A percentile compares a stretch with the other conserved stretches of the same genome.
Evolutionary conservation across 306 rosid species (phyloP).

Genomic region (Begonia peltatifolia): DNA sequence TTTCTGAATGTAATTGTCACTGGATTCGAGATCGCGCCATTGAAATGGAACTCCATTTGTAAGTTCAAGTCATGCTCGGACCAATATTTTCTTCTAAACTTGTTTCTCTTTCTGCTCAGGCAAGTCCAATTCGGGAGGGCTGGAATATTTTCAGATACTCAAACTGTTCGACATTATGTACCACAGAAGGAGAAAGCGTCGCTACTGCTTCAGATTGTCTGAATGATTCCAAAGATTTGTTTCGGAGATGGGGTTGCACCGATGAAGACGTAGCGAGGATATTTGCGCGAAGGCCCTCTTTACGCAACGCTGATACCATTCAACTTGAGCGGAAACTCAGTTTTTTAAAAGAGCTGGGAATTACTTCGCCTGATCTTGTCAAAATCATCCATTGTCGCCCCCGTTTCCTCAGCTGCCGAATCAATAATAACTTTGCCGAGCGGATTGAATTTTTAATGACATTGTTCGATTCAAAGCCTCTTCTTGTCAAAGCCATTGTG

Average conservation of each 20-base stretch:
- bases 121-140: not conserved
- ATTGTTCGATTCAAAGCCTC: constrained; percentile 47
- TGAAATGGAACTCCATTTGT: constrained; percentile 15
- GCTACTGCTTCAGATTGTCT: constrained; percentile 1
- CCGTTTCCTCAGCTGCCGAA: constrained; percentile 26
- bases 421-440: constrained; percentile 29
- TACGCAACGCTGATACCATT: constrained; percentile 22
- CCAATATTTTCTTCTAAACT: constrained; percentile 12
- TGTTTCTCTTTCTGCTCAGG: constrained; percentile 4
- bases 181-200: constrained; percentile 6
- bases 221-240: constrained; percentile 21
- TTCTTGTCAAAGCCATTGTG: constrained; percentile 44
- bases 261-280: constrained; percentile 31
- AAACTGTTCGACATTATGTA: constrained; percentile 44
- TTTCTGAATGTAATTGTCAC: no score
- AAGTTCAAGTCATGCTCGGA: constrained; percentile 21
- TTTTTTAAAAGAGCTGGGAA: constrained; percentile 36
- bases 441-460: constrained; percentile 32
- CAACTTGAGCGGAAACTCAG: constrained; percentile 32
- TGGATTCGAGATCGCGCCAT: not conserved
- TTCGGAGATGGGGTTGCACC: constrained; percentile 56
- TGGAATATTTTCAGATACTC: constrained; percentile 19
- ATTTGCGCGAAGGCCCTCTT: constrained; percentile 22
- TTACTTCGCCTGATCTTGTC: constrained; percentile 36
- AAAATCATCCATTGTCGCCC: constrained; percentile 52